Percentiles rank a stretch among this genome's conserved stretches.
Evolutionary conservation across 129 eudicot species (phyloP).

Genomic region (Dittrichia graveolens): DNA sequence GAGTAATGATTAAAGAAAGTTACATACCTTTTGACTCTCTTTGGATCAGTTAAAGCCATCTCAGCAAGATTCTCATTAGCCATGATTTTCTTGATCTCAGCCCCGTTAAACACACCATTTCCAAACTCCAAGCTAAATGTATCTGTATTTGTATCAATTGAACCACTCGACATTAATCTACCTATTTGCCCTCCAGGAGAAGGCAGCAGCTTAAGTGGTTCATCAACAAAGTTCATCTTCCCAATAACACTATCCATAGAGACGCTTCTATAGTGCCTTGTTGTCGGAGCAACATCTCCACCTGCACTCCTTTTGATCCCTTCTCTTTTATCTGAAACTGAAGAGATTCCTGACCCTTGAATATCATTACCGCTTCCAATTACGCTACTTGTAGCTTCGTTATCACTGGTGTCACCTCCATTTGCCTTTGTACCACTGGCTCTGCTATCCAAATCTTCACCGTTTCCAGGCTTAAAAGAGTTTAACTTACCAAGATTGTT

Average conservation of each 20-base stretch:
- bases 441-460: slow-evolving; percentile 66
- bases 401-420: slow-evolving; percentile 85
- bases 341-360: slow-evolving; percentile 30
- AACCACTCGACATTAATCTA: slow-evolving; percentile 51
- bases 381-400: slow-evolving; percentile 85
- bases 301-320: slow-evolving; percentile 71
- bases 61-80: slow-evolving; percentile 92
- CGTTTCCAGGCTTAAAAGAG: slow-evolving; percentile 56
- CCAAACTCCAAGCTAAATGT: slow-evolving; percentile 79
- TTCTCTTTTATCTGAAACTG: slow-evolving; percentile 53
- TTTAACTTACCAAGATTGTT: slow-evolving; percentile 74
- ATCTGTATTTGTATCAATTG: slow-evolving; percentile 50
- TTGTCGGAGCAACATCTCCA: slow-evolving; percentile 73
- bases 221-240: slow-evolving; percentile 67
- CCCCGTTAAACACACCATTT: slow-evolving; percentile 76
- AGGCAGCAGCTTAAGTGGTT: slow-evolving; percentile 71
- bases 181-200: slow-evolving; percentile 55
- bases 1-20: slow-evolving; percentile 10
- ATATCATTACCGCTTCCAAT: slow-evolving; percentile 64
- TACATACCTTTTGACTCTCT: slow-evolving; percentile 83
- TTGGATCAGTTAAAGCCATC: slow-evolving; percentile 86
- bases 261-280: slow-evolving; percentile 80
- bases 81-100: slow-evolving; percentile 90
- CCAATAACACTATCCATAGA: slow-evolving; percentile 93
- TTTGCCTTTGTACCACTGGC: slow-evolving; percentile 74